Evolutionary conservation across 2,329 filamentous ascomycete genomes (phyloP).

Genomic region (Penicillium sp.): DNA sequence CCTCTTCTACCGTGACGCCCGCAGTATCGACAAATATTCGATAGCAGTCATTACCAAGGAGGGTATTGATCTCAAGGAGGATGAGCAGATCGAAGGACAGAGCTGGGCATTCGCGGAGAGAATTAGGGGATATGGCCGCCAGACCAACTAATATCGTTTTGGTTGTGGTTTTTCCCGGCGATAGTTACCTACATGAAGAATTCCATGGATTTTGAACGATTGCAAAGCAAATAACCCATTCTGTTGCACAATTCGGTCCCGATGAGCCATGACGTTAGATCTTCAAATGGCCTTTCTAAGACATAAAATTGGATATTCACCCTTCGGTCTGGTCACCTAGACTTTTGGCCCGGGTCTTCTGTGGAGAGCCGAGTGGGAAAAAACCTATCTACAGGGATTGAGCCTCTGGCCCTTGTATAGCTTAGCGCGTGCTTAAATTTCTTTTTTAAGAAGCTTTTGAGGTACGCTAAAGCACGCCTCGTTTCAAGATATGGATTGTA

Average conservation of each 20-base stretch:
- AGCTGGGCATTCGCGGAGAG: constrained; percentile 98
- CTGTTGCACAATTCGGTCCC: neutral
- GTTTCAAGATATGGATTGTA: neutral
- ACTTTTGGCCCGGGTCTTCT: neutral
- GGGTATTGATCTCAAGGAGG: constrained; percentile 79
- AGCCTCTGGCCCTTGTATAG: too few species aligned
- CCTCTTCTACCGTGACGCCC: constrained; percentile 92
- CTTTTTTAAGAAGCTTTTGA: too few species aligned
- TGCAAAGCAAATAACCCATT: constrained; percentile 3
- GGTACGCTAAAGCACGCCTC: neutral
- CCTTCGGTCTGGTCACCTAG: neutral
- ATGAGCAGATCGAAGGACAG: constrained; percentile 88
- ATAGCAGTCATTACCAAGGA: constrained; percentile 87
- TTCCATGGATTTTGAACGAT: constrained; percentile 5
- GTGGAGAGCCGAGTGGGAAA: too few species aligned
- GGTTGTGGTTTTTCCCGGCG: neutral
- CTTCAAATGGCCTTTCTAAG: neutral
- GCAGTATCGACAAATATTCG: constrained; percentile 87
- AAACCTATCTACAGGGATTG: too few species aligned
- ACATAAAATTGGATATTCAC: neutral
- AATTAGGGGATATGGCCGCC: constrained; percentile 92
- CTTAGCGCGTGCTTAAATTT: too few species aligned
- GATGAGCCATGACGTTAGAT: neutral
- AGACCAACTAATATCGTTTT: constrained; percentile 52
- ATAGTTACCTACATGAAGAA: constrained; percentile 10